A percentile compares a stretch with the other conserved stretches of the same genome.
Conservation (phyloP, 371 early-diverging fungal genomes). For the Saksenaea vasiformis region DNA sequence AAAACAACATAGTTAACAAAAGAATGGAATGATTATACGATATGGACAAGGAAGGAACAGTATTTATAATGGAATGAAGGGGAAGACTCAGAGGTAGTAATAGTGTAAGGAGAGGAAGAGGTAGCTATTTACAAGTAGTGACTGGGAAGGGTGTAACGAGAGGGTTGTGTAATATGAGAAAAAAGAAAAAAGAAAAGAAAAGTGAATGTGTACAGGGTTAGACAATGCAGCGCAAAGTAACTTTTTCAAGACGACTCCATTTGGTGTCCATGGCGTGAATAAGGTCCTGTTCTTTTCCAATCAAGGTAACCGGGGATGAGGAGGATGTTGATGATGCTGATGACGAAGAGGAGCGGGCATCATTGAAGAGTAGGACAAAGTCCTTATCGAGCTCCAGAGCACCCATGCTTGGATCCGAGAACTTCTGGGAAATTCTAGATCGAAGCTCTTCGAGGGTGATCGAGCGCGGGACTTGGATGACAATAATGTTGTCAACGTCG, state of each 20-base stretch:
- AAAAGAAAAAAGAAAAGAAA: too few relatives aligned
- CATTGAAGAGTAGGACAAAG: conserved; percentile 19
- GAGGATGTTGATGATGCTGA: conserved; percentile 7
- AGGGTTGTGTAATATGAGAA: not conserved
- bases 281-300: conserved; percentile 28
- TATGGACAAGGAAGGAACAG: conserved; percentile 1
- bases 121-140: not conserved
- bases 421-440: conserved; percentile 33
- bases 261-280: conserved; percentile 24
- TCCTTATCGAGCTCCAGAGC: conserved; percentile 9
- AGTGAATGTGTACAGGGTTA: not conserved
- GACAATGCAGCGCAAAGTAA: conserved; percentile 34
- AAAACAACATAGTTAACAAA: not conserved
- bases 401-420: conserved; percentile 31
- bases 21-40: conserved; percentile 5
- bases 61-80: conserved; percentile 5
- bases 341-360: conserved; percentile 14
- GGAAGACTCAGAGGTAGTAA: not conserved
- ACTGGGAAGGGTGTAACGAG: not conserved
- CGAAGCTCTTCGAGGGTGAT: conserved; percentile 26
- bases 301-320: conserved; percentile 16
- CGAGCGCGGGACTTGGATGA: conserved; percentile 34
- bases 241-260: conserved; percentile 32
- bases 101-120: not conserved
- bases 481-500: conserved; percentile 37